Evolutionary conservation across 139 green algal genomes (phyloP).

Genomic region (Haematococcus lacustris): DNA sequence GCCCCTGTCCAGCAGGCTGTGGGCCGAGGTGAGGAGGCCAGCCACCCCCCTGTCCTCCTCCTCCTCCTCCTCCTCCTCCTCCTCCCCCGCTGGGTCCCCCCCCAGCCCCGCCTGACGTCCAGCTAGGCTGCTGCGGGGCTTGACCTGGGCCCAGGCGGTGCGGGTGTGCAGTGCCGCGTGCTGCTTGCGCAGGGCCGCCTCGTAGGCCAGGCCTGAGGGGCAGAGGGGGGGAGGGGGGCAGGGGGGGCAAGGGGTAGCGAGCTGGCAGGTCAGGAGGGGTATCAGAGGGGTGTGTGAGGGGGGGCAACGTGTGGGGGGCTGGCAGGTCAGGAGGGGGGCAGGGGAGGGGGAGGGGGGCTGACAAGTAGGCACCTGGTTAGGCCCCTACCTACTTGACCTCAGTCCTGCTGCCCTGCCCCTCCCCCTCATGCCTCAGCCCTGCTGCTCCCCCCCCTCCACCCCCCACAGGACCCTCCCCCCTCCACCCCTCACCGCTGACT

Average conservation of each 20-base stretch:
- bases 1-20: conserved; percentile 28
- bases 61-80: conserved; percentile 1
- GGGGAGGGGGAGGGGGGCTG: conserved; percentile 1
- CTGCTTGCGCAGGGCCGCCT: conserved; percentile 61
- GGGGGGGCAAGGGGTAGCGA: too few relatives aligned
- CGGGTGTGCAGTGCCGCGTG: conserved; percentile 58
- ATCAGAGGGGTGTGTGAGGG: too few relatives aligned
- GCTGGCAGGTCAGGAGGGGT: too few relatives aligned
- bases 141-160: conserved; percentile 54
- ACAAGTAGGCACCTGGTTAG: not conserved
- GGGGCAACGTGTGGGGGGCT: too few relatives aligned
- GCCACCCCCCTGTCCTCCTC: conserved; percentile 1
- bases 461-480: not conserved
- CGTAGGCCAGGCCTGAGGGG: conserved; percentile 64
- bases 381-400: not conserved
- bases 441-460: not conserved
- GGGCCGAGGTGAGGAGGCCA: conserved; percentile 18
- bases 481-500: conserved; percentile 30
- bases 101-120: not conserved
- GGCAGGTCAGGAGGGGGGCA: too few relatives aligned
- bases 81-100: not conserved
- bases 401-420: not conserved
- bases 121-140: not conserved
- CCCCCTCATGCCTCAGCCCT: not conserved
- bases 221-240: too few relatives aligned